Evolutionary conservation across 208 protist species (phyloP).

Genomic region (Porcisia hertigi): DNA sequence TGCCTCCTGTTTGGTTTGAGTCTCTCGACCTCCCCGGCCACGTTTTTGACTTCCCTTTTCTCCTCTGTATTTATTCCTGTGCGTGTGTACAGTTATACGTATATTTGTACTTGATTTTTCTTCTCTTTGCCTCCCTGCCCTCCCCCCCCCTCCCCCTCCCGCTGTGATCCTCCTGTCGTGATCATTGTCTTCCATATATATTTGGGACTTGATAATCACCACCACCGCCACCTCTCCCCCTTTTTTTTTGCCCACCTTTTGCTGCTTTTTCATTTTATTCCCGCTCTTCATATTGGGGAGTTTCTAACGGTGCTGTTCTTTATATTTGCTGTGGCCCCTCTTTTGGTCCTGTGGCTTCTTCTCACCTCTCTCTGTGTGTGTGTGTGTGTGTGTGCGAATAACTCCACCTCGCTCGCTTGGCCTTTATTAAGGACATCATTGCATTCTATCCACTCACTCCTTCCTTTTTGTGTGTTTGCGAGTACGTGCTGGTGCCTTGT

Average conservation of each 20-base stretch:
- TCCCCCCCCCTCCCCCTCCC: neutral
- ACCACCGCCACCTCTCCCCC: neutral
- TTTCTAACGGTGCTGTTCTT: neutral
- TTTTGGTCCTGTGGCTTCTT: neutral
- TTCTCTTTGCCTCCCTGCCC: neutral
- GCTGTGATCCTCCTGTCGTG: neutral
- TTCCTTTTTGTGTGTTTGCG: conserved; percentile 3
- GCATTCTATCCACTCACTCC: neutral
- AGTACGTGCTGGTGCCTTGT: neutral
- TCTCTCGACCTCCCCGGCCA: neutral
- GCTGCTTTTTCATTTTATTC: neutral
- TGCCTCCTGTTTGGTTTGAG: neutral
- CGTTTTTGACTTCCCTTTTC: neutral
- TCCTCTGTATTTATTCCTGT: neutral
- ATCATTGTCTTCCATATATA: neutral
- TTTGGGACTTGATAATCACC: neutral
- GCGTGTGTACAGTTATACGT: neutral
- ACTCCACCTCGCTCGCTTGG: neutral
- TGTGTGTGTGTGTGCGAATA: neutral
- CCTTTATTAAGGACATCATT: conserved; percentile 3
- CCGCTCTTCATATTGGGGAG: neutral
- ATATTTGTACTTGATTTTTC: neutral
- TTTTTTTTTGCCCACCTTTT: neutral
- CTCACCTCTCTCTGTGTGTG: neutral
- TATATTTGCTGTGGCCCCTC: neutral